Conservation (phyloP, 768 basidiomycete genomes). For the Boletus huronensis region DNA sequence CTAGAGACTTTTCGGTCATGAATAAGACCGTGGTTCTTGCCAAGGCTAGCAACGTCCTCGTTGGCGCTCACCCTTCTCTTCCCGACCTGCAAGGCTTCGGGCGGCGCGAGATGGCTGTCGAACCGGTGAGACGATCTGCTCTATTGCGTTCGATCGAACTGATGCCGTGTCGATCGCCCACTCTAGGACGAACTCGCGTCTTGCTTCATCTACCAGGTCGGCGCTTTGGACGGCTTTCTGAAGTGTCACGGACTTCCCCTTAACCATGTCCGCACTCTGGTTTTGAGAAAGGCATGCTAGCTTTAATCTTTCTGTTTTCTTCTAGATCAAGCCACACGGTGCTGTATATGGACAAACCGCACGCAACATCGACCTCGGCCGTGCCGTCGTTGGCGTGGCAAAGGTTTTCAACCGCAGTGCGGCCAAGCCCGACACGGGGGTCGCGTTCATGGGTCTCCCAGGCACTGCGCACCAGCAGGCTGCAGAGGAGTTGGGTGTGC, state of each 20-base stretch:
- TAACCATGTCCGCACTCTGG: constrained; percentile 46
- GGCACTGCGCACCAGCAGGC: constrained; percentile 60
- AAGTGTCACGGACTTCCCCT: constrained; percentile 47
- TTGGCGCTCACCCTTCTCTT: constrained; percentile 69
- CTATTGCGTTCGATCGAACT: neutral
- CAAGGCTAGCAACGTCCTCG: constrained; percentile 49
- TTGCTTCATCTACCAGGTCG: constrained; percentile 65
- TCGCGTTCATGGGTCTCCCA: constrained; percentile 61
- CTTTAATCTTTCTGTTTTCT: neutral
- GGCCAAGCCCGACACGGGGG: constrained; percentile 17
- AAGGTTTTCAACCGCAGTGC: constrained; percentile 43
- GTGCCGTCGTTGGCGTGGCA: constrained; percentile 50
- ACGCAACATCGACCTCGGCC: constrained; percentile 51
- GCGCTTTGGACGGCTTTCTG: constrained; percentile 60
- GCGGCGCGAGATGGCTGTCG: constrained; percentile 59
- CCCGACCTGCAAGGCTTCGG: constrained; percentile 63
- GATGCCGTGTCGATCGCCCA: neutral
- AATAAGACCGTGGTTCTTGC: constrained; percentile 56
- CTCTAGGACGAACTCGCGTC: constrained; percentile 50
- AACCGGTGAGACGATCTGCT: constrained; percentile 39
- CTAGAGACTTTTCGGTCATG: constrained; percentile 64
- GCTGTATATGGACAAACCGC: constrained; percentile 60
- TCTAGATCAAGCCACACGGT: constrained; percentile 59
- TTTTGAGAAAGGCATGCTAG: neutral
- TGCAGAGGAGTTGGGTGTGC: constrained; percentile 50